These are phyloP conservation scores for Macrophomina phaseolina DNA, from an alignment of 2,329 filamentous ascomycete species.

Conservation along the genomic window DNA sequence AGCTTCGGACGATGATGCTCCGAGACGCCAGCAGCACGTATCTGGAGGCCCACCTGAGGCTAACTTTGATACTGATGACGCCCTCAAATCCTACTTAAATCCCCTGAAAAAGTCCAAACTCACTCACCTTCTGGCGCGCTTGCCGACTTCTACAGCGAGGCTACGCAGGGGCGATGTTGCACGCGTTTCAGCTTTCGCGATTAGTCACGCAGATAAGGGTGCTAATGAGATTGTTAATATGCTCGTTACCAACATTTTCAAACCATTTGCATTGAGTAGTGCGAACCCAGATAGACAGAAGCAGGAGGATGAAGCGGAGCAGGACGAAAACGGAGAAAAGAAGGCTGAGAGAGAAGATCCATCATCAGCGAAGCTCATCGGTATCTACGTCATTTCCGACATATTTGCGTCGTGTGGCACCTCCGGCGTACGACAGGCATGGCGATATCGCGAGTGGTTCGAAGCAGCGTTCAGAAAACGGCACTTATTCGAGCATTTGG, in stretches of 20 bases:
- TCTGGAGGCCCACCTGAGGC: constrained; percentile 47
- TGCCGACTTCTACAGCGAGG: constrained; percentile 76
- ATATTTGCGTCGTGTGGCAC: constrained; percentile 78
- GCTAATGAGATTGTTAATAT: constrained; percentile 91
- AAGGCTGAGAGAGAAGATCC: constrained; percentile 61
- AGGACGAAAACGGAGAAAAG: constrained; percentile 30
- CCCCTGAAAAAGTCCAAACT: constrained; percentile 85
- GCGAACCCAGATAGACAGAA: constrained; percentile 66
- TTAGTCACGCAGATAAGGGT: constrained; percentile 82
- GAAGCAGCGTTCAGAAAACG: constrained; percentile 72
- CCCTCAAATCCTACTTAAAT: constrained; percentile 72
- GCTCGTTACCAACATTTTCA: constrained; percentile 80
- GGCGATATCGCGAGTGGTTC: constrained; percentile 84
- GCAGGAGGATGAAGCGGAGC: constrained; percentile 39
- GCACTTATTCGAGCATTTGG: constrained; percentile 76
- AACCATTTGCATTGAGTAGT: constrained; percentile 74
- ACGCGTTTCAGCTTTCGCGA: constrained; percentile 84
- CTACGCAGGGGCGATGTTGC: constrained; percentile 86
- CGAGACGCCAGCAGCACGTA: constrained; percentile 51
- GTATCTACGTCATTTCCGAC: constrained; percentile 79
- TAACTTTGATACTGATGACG: constrained; percentile 32
- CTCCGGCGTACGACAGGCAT: constrained; percentile 79
- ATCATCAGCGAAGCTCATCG: constrained; percentile 77
- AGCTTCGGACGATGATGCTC: constrained; percentile 63
- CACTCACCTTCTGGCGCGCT: constrained; percentile 78